A percentile compares a stretch with the other conserved stretches of the same genome.
Conservation (phyloP, 495 filamentous ascomycete genomes). For the Halenospora varia region DNA sequence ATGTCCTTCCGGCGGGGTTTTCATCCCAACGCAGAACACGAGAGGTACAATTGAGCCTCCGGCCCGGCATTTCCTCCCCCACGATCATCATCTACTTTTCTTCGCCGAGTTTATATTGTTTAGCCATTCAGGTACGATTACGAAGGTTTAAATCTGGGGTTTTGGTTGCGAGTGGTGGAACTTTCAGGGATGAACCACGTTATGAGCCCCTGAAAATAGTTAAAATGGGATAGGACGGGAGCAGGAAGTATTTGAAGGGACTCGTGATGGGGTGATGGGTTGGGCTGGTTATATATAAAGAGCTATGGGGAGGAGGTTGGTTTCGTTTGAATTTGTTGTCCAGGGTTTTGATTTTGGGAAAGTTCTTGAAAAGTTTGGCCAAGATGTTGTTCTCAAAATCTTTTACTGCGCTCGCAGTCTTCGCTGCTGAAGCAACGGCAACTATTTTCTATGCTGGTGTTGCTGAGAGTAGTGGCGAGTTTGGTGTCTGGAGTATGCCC, state of each 20-base stretch:
- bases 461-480: conserved; percentile 48
- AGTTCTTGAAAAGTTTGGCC: neutral
- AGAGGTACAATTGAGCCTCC: neutral
- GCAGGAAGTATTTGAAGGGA: neutral
- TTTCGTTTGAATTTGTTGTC: neutral
- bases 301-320: neutral
- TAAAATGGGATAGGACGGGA: too few species aligned
- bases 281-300: neutral
- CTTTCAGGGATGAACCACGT: neutral
- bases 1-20: neutral
- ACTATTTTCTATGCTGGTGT: conserved; percentile 52
- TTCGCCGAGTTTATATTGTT: neutral
- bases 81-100: neutral
- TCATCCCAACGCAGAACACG: neutral
- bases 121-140: neutral
- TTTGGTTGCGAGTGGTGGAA: neutral
- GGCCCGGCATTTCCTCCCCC: neutral
- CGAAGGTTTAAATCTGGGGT: neutral
- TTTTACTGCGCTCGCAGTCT: conserved; percentile 18
- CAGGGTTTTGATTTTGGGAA: neutral
- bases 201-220: neutral
- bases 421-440: conserved; percentile 34
- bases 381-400: conserved; percentile 6
- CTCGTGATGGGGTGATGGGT: neutral
- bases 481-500: conserved; percentile 41